Base-by-base conservation (phyloP, 176 grass and related monocot species). In the Aegilops bicornis region DNA sequence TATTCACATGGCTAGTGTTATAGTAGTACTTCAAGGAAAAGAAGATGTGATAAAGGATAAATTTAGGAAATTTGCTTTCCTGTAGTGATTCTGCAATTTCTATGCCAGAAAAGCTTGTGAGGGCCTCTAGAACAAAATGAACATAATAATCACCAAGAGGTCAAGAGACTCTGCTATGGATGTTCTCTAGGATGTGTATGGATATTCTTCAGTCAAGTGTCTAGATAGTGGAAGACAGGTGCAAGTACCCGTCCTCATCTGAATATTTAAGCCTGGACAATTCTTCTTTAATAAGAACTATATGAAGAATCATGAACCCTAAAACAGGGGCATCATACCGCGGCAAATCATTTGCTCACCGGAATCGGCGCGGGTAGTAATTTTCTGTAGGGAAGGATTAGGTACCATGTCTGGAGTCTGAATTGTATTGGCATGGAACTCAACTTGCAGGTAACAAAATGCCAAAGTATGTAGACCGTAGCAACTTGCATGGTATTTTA, bases 401-500 rank as follows among this genome's bases (percentile, higher is more conserved):
- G 63, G 83, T 30, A 23, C 7, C 65, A 22, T 11, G n/a, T 35
- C n/a, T 31, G 27, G 70, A 22, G 76, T 64, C 69, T 56, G 35
- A 61, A 30, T 11, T 31, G 36, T 62, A 77, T 64, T 86, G 72
- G 6, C 25, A 59, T 14, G 35, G 25, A 48, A 25, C 65, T 59
- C 63, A 78, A 89, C 48, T 79, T 86, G 78, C 31, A 64, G 32
- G 1, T 20, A 87, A 73, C 87, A 79, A 40, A 36, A 66, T 11
- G 58, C 56, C 64, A 12, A 31, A 48, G 52, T 3, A 62, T 32
- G 13, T 19, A 75, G 68, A 63, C 37, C 54, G 43, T 27, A 50
- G 25, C 73, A 54, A 76, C 45, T 76, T 52, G 3, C 15, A 50
- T 19, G 47, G 70, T 73, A 45, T 71, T 31, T 31, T 31, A 31